phyloP scores from a whole-genome alignment of 2,329 filamentous ascomycete genomes.

The Aspergillus sp. region DNA sequence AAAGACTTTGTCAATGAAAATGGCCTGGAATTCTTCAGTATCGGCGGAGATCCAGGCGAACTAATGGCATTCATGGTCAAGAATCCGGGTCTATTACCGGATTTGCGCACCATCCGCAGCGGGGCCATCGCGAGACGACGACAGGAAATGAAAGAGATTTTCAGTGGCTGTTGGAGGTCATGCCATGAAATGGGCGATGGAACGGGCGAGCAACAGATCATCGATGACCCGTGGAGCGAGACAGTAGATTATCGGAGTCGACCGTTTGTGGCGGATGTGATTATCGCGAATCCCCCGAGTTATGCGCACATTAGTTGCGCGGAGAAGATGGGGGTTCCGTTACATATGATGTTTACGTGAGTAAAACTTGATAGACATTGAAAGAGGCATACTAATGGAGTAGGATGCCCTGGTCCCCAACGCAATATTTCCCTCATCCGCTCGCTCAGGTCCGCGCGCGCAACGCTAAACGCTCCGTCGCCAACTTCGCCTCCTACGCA shows the following conservation, averaged over 20 bases:
- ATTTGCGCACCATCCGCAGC: constrained; percentile 65
- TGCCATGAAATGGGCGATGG: constrained; percentile 76
- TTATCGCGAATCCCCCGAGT: constrained; percentile 75
- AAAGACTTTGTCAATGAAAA: constrained; percentile 61
- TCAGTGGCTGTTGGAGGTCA: constrained; percentile 80
- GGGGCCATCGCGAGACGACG: constrained; percentile 71
- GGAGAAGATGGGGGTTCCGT: constrained; percentile 66
- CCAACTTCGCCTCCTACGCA: constrained; percentile 77
- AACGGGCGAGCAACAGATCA: constrained; percentile 45
- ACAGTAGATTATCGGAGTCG: constrained; percentile 36
- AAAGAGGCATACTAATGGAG: constrained; percentile 11
- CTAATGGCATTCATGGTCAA: constrained; percentile 90
- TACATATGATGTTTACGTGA: constrained; percentile 84
- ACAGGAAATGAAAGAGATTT: constrained; percentile 67
- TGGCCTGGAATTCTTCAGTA: constrained; percentile 67
- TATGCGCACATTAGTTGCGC: constrained; percentile 76
- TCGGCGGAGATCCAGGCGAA: constrained; percentile 68
- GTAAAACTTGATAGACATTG: constrained; percentile 23
- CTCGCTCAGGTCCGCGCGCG: constrained; percentile 72
- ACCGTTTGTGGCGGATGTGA: constrained; percentile 81
- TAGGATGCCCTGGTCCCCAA: constrained; percentile 83
- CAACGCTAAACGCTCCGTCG: constrained; percentile 67
- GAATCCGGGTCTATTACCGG: constrained; percentile 78
- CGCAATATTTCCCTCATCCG: constrained; percentile 77
- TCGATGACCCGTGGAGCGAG: constrained; percentile 37